These are phyloP conservation scores for Aspergillus felis DNA, from an alignment of 2,329 filamentous ascomycete genomes.

Conservation along the genomic window DNA sequence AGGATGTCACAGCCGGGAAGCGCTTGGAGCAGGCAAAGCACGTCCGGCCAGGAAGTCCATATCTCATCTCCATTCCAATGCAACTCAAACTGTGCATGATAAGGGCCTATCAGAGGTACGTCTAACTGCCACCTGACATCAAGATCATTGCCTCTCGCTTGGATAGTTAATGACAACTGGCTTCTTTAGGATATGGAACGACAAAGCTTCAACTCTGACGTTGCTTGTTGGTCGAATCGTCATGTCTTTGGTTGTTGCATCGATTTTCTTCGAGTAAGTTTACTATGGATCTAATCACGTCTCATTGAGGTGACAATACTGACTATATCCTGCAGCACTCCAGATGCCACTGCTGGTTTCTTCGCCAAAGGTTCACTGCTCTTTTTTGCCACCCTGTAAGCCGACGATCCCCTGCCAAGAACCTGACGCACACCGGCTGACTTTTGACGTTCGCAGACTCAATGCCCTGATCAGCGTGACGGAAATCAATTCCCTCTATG, in stretches of 20 bases:
- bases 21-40: slow-evolving; percentile 35
- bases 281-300: neutral
- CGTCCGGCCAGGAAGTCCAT: slow-evolving; percentile 52
- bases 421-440: slow-evolving; percentile 27
- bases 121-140: neutral
- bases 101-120: slow-evolving; percentile 67
- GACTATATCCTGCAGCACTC: slow-evolving; percentile 62
- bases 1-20: slow-evolving; percentile 18
- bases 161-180: too few relatives aligned
- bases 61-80: slow-evolving; percentile 71
- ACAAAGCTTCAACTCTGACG: slow-evolving; percentile 69
- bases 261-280: slow-evolving; percentile 38
- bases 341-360: slow-evolving; percentile 64
- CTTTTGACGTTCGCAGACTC: slow-evolving; percentile 37
- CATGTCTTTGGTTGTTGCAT: slow-evolving; percentile 74
- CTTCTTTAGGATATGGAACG: slow-evolving; percentile 58
- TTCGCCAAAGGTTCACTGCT: slow-evolving; percentile 71
- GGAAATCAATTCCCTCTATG: slow-evolving; percentile 80
- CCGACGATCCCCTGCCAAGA: slow-evolving; percentile 47
- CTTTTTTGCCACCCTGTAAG: slow-evolving; percentile 84
- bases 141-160: slow-evolving; percentile 7
- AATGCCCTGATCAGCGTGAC: slow-evolving; percentile 62
- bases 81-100: slow-evolving; percentile 78
- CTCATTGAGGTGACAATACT: neutral
- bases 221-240: slow-evolving; percentile 63